phyloP scores from a whole-genome alignment of 1,284 basidiomycete genomes.

The Phylloporus sp. region DNA sequence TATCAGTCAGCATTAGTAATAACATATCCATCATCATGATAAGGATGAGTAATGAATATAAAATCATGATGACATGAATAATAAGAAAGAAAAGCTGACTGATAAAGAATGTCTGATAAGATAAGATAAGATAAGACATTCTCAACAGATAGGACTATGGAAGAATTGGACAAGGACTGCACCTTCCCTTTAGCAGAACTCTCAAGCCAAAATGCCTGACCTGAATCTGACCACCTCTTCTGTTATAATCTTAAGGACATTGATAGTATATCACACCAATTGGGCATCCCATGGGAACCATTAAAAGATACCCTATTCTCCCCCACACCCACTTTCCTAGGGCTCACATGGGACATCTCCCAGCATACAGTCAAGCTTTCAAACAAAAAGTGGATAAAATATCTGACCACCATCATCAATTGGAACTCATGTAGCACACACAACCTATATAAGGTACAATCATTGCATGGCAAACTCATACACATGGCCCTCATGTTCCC shows the following conservation, averaged over 20 bases:
- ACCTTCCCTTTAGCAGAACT: neutral
- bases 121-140: too few species aligned
- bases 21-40: too few species aligned
- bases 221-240: neutral
- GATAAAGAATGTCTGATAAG: too few species aligned
- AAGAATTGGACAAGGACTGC: constrained; percentile 15
- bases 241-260: neutral
- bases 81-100: too few species aligned
- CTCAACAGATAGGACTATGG: neutral
- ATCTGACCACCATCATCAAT: neutral
- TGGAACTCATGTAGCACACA: neutral
- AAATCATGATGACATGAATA: too few species aligned
- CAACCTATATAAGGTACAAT: neutral
- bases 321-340: neutral
- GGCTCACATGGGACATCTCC: neutral
- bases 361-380: neutral
- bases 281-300: constrained; percentile 1
- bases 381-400: neutral
- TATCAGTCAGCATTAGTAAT: too few species aligned
- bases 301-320: neutral
- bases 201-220: too few species aligned
- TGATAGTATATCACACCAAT: fast-evolving
- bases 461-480: constrained; percentile 9
- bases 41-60: too few species aligned
- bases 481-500: neutral